Base-by-base conservation (phyloP, 345 rosid species). In the Raphanus raphanistrum region DNA sequence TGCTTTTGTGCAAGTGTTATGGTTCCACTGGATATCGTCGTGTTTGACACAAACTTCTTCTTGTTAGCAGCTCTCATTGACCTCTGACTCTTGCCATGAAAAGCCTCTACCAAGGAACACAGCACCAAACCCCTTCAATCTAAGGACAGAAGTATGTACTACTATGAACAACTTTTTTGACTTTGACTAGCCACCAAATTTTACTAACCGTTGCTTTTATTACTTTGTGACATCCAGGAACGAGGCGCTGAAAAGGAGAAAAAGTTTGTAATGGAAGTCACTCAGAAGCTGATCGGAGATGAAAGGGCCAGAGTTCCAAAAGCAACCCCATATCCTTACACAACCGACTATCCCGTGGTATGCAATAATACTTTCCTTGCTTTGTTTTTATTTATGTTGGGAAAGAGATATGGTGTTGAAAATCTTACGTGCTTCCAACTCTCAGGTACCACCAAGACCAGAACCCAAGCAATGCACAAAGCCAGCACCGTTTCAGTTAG, bases 311-410 rank as follows among this genome's bases (percentile, higher is more conserved):
- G 95, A 72, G 76, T 93, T 67, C 97, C 92, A 26, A 91, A 85
- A 84, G 96, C 97, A 48, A 86, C 70, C 43, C 99, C 99, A 67
- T 93, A 93, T 82, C 99, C 99, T 29, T 96, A 91, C 73, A 91
- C 98, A 7, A 93, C 99, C 4, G 99, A 95, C 60, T 96, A 84
- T 81, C 98, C 98, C 4, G 93, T 93, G 98, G 99, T 95, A 92
- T 25, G 77, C 63, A 45, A 2, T 35, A 45, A 2, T 35, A 25
- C 17, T 41, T 75, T 55, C 63, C 50, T 17, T 64, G 31, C 52
- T 29, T 43, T 69, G 52, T 8, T 38, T 63, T 41, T 11, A 13
- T 28, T 43, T 72, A 36, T 72, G 43, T 66, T 66, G 64, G 25
- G 31, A 43, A 66, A 59, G 68, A 43, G 54, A 57, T 58, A 15